phyloP scores from a whole-genome alignment of 768 basidiomycete species.

The Hydnomerulius pinastri region DNA sequence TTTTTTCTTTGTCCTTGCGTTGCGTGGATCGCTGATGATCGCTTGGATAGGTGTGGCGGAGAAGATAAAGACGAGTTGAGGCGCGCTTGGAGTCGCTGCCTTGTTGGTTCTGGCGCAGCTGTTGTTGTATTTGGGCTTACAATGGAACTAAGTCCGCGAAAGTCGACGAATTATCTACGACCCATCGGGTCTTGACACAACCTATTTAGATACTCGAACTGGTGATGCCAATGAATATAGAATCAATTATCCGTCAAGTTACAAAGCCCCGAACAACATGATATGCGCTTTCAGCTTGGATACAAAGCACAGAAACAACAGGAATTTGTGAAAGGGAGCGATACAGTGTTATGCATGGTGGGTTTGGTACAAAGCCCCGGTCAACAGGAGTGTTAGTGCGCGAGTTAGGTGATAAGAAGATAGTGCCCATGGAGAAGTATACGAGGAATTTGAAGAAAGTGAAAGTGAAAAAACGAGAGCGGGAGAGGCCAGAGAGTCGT shows the following conservation, averaged over 20 bases:
- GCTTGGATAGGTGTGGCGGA: conserved; percentile 9
- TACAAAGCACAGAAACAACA: too few species aligned
- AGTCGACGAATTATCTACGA: neutral
- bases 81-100: neutral
- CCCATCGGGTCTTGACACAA: too few species aligned
- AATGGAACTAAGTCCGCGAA: neutral
- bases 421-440: too few species aligned
- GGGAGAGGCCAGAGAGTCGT: too few species aligned
- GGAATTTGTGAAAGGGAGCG: neutral
- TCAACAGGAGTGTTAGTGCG: conserved; percentile 6
- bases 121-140: neutral
- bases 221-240: conserved; percentile 6
- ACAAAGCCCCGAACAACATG: conserved; percentile 14
- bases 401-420: neutral
- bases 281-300: too few species aligned
- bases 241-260: conserved; percentile 5
- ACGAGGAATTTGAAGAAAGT: too few species aligned
- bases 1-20: neutral
- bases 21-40: neutral
- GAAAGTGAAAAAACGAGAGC: too few species aligned
- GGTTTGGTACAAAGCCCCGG: conserved; percentile 14
- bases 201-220: neutral
- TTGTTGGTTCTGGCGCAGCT: neutral
- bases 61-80: conserved; percentile 33
- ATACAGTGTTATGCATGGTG: neutral